phyloP scores from a whole-genome alignment of 257 asterid genomes.

The Nyctanthes arbortristis region DNA sequence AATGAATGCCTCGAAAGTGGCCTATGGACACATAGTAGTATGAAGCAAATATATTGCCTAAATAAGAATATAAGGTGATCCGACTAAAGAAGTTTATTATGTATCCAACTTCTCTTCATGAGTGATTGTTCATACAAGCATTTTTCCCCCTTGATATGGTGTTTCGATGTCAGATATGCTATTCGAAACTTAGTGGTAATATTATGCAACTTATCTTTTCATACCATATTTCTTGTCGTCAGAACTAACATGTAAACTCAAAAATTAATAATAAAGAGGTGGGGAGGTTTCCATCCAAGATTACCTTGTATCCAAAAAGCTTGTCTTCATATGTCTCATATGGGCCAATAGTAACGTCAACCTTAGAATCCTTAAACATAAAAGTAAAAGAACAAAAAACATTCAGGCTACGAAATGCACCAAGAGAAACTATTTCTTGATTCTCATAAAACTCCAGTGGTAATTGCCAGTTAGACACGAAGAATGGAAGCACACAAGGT shows the following conservation, averaged over 20 bases:
- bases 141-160: neutral
- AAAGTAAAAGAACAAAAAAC: conserved; percentile 8
- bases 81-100: neutral
- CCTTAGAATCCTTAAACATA: conserved; percentile 73
- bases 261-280: neutral
- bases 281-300: neutral
- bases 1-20: conserved; percentile 93
- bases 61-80: conserved; percentile 6
- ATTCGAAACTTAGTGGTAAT: neutral
- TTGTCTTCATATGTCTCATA: conserved; percentile 96
- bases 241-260: neutral
- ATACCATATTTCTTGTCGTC: neutral
- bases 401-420: conserved; percentile 16
- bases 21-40: conserved; percentile 46
- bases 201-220: neutral
- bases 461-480: neutral
- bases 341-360: conserved; percentile 95
- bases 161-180: conserved; percentile 3
- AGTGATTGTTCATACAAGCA: conserved; percentile 2
- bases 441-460: neutral
- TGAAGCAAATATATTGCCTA: conserved; percentile 7
- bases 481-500: neutral
- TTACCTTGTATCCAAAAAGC: conserved; percentile 94
- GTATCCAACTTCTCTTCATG: conserved; percentile 1
- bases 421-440: conserved; percentile 4